Evolutionary conservation across 306 rosid genomes (phyloP).

Genomic region (Gynostemma pentaphyllum): DNA sequence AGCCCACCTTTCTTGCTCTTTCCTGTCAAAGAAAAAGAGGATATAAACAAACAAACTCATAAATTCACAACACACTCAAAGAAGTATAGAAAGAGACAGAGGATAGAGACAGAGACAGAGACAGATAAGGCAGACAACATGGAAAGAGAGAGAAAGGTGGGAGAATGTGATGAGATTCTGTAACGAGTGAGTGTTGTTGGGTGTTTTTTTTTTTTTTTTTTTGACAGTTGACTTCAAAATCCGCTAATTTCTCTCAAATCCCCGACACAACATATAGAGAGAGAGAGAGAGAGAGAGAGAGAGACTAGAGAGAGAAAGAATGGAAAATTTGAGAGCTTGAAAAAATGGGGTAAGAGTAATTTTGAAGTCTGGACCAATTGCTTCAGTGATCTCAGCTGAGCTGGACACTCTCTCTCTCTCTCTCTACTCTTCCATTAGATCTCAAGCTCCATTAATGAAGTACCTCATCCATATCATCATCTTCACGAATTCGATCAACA

Average conservation of each 20-base stretch:
- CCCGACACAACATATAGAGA: slow-evolving; percentile 42
- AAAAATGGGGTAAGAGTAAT: slow-evolving; percentile 17
- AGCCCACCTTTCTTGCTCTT: slow-evolving; percentile 59
- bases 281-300: slow-evolving; percentile 4
- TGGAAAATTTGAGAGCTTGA: slow-evolving; percentile 23
- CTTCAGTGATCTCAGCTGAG: slow-evolving; percentile 45
- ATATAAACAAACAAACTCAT: slow-evolving; percentile 17
- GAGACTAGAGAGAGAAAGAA: slow-evolving; percentile 32
- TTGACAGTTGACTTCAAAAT: slow-evolving; percentile 63
- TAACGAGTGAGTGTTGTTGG: no score
- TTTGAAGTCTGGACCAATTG: slow-evolving; percentile 52
- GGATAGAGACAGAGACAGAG: slow-evolving; percentile 40
- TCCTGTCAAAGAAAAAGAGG: slow-evolving; percentile 58
- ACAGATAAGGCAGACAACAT: slow-evolving; percentile 45
- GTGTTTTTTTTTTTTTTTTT: no score
- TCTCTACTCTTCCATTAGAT: slow-evolving; percentile 9
- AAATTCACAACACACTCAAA: slow-evolving; percentile 16
- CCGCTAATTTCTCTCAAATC: slow-evolving; percentile 41
- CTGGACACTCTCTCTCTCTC: slow-evolving; percentile 27
- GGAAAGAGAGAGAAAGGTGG: slow-evolving; percentile 32
- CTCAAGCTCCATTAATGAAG: slow-evolving; percentile 8
- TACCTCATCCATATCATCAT: slow-evolving; percentile 51
- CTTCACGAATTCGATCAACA: slow-evolving; percentile 17
- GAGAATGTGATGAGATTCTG: slow-evolving; percentile 60
- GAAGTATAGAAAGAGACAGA: slow-evolving; percentile 45